phyloP scores from a whole-genome alignment of 2,329 filamentous ascomycete genomes.

The Fusarium sp. region DNA sequence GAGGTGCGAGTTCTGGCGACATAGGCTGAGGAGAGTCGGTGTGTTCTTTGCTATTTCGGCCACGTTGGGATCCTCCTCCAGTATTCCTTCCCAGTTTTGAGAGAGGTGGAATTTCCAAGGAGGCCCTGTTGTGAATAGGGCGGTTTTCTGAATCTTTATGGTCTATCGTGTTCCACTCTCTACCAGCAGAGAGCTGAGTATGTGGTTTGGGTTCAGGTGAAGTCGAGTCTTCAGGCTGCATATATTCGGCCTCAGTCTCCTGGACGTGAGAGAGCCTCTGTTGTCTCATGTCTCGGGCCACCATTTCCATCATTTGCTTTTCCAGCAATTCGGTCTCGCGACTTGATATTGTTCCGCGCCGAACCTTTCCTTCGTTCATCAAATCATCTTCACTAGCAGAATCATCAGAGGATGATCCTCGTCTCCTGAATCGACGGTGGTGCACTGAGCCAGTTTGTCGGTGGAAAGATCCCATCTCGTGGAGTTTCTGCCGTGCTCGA shows the following conservation, averaged over 20 bases:
- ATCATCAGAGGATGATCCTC: slow-evolving; percentile 65
- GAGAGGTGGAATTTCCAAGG: slow-evolving; percentile 39
- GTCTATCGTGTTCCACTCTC: slow-evolving; percentile 55
- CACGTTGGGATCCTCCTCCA: slow-evolving; percentile 61
- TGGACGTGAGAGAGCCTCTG: slow-evolving; percentile 53
- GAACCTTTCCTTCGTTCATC: slow-evolving; percentile 51
- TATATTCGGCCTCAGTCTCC: slow-evolving; percentile 51
- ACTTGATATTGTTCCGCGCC: slow-evolving; percentile 62
- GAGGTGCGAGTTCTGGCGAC: slow-evolving; percentile 64
- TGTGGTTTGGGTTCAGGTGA: slow-evolving; percentile 49
- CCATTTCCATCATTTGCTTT: slow-evolving; percentile 72
- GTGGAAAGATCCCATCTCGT: slow-evolving; percentile 66
- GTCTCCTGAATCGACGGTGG: slow-evolving; percentile 64
- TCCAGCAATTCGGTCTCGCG: slow-evolving; percentile 66
- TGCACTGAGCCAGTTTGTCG: slow-evolving; percentile 64
- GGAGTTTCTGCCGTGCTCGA: slow-evolving; percentile 70
- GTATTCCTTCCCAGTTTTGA: slow-evolving; percentile 56
- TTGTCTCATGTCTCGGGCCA: slow-evolving; percentile 63
- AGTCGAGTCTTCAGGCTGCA: slow-evolving; percentile 51
- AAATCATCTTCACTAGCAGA: slow-evolving; percentile 68
- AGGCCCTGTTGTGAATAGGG: slow-evolving; percentile 36
- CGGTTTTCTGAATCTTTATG: slow-evolving; percentile 57
- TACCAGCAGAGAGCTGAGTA: slow-evolving; percentile 50
- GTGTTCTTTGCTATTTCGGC: slow-evolving; percentile 57
- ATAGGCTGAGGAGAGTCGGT: slow-evolving; percentile 61